A percentile compares a stretch with the other conserved stretches of the same genome.
Conservation (phyloP, 2,329 filamentous ascomycete species). For the Colletotrichum sp. region DNA sequence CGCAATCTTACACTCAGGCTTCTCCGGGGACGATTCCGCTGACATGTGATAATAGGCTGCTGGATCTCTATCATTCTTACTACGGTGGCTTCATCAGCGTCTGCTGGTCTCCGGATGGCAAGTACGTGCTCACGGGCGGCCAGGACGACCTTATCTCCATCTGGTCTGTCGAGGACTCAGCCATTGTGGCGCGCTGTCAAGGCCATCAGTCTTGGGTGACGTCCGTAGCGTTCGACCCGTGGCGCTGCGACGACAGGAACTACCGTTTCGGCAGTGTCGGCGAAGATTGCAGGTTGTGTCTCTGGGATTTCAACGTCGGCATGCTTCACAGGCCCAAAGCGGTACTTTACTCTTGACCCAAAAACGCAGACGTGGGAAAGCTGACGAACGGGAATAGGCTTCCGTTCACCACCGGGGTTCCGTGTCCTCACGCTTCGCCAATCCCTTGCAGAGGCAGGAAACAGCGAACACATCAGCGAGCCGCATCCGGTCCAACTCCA, state of each 20-base stretch:
- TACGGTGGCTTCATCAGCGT: constrained; percentile 93
- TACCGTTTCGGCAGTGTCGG: constrained; percentile 97
- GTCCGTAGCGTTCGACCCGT: constrained; percentile 91
- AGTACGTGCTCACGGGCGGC: constrained; percentile 93
- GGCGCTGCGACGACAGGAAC: constrained; percentile 93
- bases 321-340: constrained; percentile 93
- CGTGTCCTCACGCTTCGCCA: constrained; percentile 54
- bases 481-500: constrained; percentile 74
- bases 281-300: constrained; percentile 85
- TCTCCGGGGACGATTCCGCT: not conserved
- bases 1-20: not conserved
- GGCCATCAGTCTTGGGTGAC: constrained; percentile 97
- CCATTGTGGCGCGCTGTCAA: constrained; percentile 88
- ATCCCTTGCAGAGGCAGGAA: constrained; percentile 59
- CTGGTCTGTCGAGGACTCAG: constrained; percentile 85
- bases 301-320: constrained; percentile 98
- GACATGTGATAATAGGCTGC: constrained; percentile 58
- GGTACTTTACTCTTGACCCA: constrained; percentile 53
- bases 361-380: not conserved
- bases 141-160: constrained; percentile 97
- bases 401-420: constrained; percentile 62
- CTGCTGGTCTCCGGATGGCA: constrained; percentile 96
- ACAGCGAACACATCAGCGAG: constrained; percentile 64
- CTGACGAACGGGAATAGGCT: constrained; percentile 37
- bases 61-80: constrained; percentile 88